phyloP scores from a whole-genome alignment of 179 eudicot genomes.

The Vitellaria paradoxa region DNA sequence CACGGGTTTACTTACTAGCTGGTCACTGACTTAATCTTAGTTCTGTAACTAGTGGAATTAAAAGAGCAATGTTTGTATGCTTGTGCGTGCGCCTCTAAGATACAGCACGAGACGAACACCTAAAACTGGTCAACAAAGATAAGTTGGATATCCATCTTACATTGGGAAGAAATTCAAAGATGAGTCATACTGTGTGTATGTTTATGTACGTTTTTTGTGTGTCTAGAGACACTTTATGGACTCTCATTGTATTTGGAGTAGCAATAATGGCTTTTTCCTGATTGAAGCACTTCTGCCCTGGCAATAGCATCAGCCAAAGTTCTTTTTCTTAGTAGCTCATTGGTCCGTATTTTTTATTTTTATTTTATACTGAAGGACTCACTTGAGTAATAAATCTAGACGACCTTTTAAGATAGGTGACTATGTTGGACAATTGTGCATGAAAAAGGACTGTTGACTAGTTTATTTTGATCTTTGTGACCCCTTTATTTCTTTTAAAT shows the following conservation, averaged over 20 bases:
- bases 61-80: not conserved
- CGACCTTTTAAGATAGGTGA: not conserved
- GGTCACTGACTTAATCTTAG: not conserved
- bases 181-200: too few relatives aligned
- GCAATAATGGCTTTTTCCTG: not conserved
- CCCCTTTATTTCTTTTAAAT: too few relatives aligned
- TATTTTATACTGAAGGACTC: not conserved
- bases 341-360: not conserved
- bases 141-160: too few relatives aligned
- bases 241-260: not conserved
- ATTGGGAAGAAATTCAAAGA: too few relatives aligned
- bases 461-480: too few relatives aligned
- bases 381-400: not conserved
- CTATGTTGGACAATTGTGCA: too few relatives aligned
- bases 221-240: not conserved
- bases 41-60: not conserved
- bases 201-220: too few relatives aligned
- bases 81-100: not conserved
- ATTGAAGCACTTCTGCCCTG: conserved; percentile 3
- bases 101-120: not conserved
- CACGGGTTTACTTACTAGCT: too few relatives aligned
- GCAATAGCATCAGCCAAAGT: not conserved
- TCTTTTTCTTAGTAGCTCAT: not conserved
- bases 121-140: not conserved
- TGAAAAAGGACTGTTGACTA: too few relatives aligned